Percentiles rank a stretch among this genome's conserved stretches.
These are phyloP conservation scores for Paramyrothecium sp. DNA, from an alignment of 2,329 filamentous ascomycete species.

Conservation along the genomic window DNA sequence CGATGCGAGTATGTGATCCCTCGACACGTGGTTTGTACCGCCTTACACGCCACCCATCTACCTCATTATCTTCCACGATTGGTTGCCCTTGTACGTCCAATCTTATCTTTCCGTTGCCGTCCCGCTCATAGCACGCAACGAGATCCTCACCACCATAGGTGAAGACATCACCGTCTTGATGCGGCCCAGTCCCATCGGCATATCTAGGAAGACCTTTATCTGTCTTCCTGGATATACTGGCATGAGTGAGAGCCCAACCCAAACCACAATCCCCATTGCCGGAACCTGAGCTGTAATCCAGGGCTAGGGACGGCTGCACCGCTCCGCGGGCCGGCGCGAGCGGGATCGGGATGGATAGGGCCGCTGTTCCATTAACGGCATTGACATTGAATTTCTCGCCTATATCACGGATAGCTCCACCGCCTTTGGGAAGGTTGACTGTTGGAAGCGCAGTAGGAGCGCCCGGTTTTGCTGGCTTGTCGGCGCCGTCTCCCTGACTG, in stretches of 20 bases:
- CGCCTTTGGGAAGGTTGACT: not conserved
- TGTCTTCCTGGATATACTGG: conserved; percentile 20
- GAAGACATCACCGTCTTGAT: conserved; percentile 18
- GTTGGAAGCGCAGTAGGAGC: not conserved
- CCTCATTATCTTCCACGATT: conserved; percentile 9
- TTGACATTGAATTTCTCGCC: conserved; percentile 4
- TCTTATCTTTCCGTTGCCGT: not conserved
- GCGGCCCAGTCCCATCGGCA: conserved; percentile 1
- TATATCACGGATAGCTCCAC: not conserved
- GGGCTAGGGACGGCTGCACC: conserved; percentile 4
- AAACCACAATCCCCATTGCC: conserved; percentile 26
- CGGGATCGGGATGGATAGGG: conserved; percentile 9
- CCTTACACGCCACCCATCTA: not conserved
- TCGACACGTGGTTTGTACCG: not conserved
- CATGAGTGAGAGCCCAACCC: conserved; percentile 21
- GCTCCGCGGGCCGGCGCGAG: conserved; percentile 5
- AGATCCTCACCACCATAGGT: conserved; percentile 22
- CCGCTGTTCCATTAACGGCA: conserved; percentile 8
- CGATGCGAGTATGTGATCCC: not conserved
- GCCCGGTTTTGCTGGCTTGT: not conserved
- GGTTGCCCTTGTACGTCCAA: not conserved
- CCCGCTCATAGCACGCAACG: conserved; percentile 12
- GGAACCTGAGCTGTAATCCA: conserved; percentile 22
- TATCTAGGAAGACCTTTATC: conserved; percentile 20
- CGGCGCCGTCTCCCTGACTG: not conserved